These are phyloP conservation scores for Lizanozyma gosingica DNA, from an alignment of 1,139 yeast genomes.

Conservation along the genomic window DNA sequence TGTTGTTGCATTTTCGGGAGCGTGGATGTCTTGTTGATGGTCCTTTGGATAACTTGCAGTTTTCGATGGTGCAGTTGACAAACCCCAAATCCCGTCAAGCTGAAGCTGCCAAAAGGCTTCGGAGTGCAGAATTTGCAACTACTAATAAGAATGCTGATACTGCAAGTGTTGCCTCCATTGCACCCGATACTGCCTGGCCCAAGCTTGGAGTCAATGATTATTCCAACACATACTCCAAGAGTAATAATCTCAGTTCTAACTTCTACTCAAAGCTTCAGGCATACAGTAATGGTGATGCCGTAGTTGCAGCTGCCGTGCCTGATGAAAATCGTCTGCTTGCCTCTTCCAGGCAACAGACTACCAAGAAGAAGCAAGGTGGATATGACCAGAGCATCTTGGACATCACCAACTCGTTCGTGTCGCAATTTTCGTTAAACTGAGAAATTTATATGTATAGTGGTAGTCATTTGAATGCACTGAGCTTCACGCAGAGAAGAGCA, in stretches of 20 bases:
- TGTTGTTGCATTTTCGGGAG: constrained; percentile 72
- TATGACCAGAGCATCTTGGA: background rate
- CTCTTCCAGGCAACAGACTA: background rate
- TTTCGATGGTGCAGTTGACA: constrained; percentile 56
- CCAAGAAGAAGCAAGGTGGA: background rate
- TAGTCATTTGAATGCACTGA: too few relatives aligned
- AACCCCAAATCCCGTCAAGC: constrained; percentile 1
- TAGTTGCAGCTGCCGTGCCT: too few relatives aligned
- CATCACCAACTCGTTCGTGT: background rate
- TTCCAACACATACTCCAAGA: background rate
- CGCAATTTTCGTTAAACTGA: background rate
- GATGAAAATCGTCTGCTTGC: background rate
- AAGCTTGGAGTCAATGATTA: background rate
- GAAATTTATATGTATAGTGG: background rate
- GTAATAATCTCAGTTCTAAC: background rate
- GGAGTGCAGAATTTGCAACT: constrained; percentile 4
- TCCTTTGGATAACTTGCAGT: constrained; percentile 70
- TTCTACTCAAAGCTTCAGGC: background rate
- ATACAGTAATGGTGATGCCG: background rate
- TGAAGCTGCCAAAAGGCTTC: background rate
- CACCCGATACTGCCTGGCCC: background rate
- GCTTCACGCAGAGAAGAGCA: too few relatives aligned
- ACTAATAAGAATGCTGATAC: constrained; percentile 9
- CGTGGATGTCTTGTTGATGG: constrained; percentile 90
- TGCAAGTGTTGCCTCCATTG: constrained; percentile 9